These are phyloP conservation scores for Phytophthora sp. DNA, from an alignment of 352 stramenopile species.

Conservation along the genomic window DNA sequence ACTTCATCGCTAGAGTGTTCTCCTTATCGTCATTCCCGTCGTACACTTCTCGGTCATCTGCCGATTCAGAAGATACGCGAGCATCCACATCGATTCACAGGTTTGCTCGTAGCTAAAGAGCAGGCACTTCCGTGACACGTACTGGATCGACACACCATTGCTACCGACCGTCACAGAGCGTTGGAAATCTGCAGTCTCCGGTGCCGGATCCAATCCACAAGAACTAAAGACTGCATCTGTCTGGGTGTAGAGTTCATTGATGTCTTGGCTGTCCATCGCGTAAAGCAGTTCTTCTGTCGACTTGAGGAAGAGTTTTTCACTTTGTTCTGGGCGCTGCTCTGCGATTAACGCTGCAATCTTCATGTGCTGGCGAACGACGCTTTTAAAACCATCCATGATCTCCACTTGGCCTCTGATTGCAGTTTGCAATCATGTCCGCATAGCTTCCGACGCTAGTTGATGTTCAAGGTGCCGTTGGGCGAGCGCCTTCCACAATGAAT, in stretches of 20 bases:
- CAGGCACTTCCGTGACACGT: not conserved
- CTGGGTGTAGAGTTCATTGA: not conserved
- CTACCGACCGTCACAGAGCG: not conserved
- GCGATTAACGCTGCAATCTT: slow-evolving; percentile 4
- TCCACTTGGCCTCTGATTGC: not conserved
- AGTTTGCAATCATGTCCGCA: not conserved
- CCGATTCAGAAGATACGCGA: slow-evolving; percentile 2
- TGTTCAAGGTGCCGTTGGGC: not conserved
- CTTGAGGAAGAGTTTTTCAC: not conserved
- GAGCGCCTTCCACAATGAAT: not conserved
- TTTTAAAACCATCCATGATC: not conserved
- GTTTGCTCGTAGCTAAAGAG: not conserved
- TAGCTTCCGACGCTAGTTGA: not conserved
- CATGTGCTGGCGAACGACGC: not conserved
- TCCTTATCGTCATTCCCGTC: not conserved
- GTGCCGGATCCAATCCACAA: not conserved
- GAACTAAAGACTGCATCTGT: not conserved
- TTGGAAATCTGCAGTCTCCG: not conserved
- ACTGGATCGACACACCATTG: slow-evolving; percentile 2
- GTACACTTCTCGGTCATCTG: slow-evolving; percentile 1
- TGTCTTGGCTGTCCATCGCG: slow-evolving; percentile 1
- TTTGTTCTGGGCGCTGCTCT: not conserved
- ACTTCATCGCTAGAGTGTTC: not conserved
- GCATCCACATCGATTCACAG: slow-evolving; percentile 9
- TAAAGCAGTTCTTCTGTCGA: slow-evolving; percentile 7